Percentiles rank a stretch among this genome's conserved stretches.
Conservation (phyloP, 1,284 basidiomycete genomes). For the Ceratobasidium sp. region DNA sequence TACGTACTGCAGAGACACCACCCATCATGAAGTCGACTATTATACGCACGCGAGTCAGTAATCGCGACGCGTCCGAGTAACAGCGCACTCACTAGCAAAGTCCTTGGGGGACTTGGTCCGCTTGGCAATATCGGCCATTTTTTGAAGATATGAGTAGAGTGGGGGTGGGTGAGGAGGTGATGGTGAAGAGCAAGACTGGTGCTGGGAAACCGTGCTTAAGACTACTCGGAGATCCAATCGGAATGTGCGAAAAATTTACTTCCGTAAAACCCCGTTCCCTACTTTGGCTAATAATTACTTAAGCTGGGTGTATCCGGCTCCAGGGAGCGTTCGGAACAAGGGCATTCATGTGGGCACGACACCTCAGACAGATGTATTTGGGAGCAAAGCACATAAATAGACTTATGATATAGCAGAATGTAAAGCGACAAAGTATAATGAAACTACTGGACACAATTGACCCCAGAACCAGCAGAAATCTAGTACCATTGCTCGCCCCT, state of each 20-base stretch:
- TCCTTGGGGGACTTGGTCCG: slow-evolving; percentile 75
- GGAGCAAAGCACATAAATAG: slow-evolving; percentile 14
- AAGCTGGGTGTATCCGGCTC: not conserved
- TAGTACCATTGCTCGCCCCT: slow-evolving; percentile 27
- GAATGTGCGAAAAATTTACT: slow-evolving; percentile 25
- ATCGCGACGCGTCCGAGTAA: slow-evolving; percentile 32
- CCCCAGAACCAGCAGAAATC: slow-evolving; percentile 3
- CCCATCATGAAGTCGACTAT: slow-evolving; percentile 90
- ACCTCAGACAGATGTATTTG: slow-evolving; percentile 1
- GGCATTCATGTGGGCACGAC: not conserved
- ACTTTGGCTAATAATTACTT: not conserved
- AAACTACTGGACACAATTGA: slow-evolving; percentile 3
- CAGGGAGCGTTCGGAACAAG: not conserved
- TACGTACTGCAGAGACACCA: slow-evolving; percentile 84
- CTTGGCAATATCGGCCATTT: slow-evolving; percentile 58
- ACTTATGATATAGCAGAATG: slow-evolving; percentile 24
- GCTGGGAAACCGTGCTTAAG: slow-evolving; percentile 16
- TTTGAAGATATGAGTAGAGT: slow-evolving; percentile 48
- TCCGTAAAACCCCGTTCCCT: slow-evolving; percentile 5
- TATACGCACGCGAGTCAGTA: slow-evolving; percentile 33
- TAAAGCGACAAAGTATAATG: not conserved
- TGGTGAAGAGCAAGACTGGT: slow-evolving; percentile 22
- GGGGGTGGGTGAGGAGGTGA: slow-evolving; percentile 47
- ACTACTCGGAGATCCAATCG: slow-evolving; percentile 23
- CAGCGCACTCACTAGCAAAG: slow-evolving; percentile 66